A percentile compares a stretch with the other conserved stretches of the same genome.
These are phyloP conservation scores for Acanthamoeba polyphaga DNA, from an alignment of 208 protist genomes.

Conservation along the genomic window DNA sequence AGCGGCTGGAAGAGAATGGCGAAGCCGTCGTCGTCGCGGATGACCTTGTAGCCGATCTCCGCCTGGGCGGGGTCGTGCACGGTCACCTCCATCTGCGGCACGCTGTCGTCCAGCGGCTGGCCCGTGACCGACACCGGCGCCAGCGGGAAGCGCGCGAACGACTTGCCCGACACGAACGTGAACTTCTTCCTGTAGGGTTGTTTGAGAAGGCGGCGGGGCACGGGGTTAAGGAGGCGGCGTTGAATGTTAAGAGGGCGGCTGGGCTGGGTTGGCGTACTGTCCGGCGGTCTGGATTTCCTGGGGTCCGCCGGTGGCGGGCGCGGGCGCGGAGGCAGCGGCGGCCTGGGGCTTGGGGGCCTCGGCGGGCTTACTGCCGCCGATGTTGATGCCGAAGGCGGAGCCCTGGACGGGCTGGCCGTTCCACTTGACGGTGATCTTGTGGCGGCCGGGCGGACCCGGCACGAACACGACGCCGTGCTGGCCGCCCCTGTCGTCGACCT, in stretches of 20 bases:
- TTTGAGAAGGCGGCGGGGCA: too few relatives aligned
- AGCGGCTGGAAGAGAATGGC: slow-evolving; percentile 78
- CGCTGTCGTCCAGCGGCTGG: slow-evolving; percentile 45
- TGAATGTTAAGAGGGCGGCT: not conserved
- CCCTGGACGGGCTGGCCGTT: slow-evolving; percentile 74
- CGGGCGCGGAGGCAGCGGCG: slow-evolving; percentile 59
- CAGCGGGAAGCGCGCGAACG: slow-evolving; percentile 62
- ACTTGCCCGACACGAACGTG: slow-evolving; percentile 44
- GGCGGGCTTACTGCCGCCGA: slow-evolving; percentile 60
- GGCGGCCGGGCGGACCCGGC: slow-evolving; percentile 55
- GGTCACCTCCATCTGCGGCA: slow-evolving; percentile 76
- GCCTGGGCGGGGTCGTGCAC: slow-evolving; percentile 77
- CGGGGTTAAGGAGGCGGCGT: not conserved
- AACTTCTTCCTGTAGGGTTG: slow-evolving; percentile 17
- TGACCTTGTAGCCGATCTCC: slow-evolving; percentile 67
- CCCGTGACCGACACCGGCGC: not conserved
- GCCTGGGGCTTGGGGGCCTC: not conserved
- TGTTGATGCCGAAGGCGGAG: slow-evolving; percentile 75
- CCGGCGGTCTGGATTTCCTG: slow-evolving; percentile 13
- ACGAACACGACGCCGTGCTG: slow-evolving; percentile 57
- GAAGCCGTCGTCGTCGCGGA: slow-evolving; percentile 81
- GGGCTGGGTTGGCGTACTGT: not conserved
- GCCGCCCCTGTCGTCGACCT: slow-evolving; percentile 46
- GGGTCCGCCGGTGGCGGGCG: not conserved
- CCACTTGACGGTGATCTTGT: slow-evolving; percentile 58